Evolutionary conservation across 140 eudicot genomes (phyloP).

Genomic region (Erigeron philadelphicus): DNA sequence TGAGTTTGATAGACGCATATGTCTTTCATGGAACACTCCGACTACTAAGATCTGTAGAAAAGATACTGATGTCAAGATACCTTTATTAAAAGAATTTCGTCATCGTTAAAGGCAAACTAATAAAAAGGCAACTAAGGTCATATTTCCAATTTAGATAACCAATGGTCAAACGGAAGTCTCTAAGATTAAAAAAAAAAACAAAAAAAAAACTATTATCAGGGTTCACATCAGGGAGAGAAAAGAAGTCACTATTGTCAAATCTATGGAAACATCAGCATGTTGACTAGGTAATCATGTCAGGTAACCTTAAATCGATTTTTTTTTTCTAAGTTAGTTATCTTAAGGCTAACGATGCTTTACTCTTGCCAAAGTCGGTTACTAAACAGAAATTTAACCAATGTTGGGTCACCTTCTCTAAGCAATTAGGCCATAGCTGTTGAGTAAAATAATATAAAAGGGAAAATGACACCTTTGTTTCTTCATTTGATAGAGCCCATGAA

Average conservation of each 20-base stretch:
- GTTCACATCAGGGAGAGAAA: not conserved
- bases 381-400: not conserved
- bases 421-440: not conserved
- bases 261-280: not conserved
- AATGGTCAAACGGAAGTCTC: not conserved
- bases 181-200: no score
- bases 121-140: conserved; percentile 11
- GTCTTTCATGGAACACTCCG: conserved; percentile 55
- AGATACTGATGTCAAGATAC: conserved; percentile 17
- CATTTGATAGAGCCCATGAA: conserved; percentile 67
- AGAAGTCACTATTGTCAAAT: conserved; percentile 1
- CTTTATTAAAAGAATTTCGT: not conserved
- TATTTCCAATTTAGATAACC: not conserved
- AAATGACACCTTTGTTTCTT: conserved; percentile 70
- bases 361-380: conserved; percentile 3
- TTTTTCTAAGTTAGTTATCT: not conserved
- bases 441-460: not conserved
- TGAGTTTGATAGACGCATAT: conserved; percentile 40
- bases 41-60: conserved; percentile 70
- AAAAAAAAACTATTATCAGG: no score
- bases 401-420: not conserved
- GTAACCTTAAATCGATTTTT: not conserved
- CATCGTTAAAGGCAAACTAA: not conserved
- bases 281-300: not conserved
- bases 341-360: not conserved